Evolutionary conservation across 2,329 filamentous ascomycete genomes (phyloP).

Genomic region (Diaporthe destruens): DNA sequence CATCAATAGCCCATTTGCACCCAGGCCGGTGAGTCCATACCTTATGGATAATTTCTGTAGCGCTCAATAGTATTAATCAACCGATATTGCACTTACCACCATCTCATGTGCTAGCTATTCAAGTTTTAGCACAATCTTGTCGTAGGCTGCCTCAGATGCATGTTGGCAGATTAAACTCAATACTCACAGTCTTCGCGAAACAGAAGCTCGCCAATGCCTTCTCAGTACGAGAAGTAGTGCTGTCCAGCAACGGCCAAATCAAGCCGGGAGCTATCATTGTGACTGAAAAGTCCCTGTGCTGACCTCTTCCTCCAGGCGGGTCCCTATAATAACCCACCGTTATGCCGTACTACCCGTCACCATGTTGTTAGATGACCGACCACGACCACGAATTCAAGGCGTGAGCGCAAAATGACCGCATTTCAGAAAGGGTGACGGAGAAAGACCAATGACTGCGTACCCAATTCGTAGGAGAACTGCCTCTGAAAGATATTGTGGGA

Average conservation of each 20-base stretch:
- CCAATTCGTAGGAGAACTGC: accelerated
- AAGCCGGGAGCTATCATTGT: neutral
- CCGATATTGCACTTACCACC: neutral
- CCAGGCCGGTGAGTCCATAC: neutral
- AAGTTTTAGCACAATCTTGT: neutral
- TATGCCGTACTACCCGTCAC: neutral
- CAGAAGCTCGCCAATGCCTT: constrained; percentile 2
- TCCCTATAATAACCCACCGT: neutral
- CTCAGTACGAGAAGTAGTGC: neutral
- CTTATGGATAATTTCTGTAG: neutral
- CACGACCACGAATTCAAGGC: no score
- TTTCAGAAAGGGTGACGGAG: no score
- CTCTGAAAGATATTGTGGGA: neutral
- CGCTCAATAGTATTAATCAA: no score
- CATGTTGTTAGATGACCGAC: neutral
- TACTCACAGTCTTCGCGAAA: constrained; percentile 11
- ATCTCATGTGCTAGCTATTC: constrained; percentile 2
- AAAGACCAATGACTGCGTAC: neutral
- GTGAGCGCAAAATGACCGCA: neutral
- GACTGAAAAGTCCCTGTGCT: neutral
- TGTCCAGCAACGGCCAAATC: constrained; percentile 4
- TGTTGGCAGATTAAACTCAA: neutral
- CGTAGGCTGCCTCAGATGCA: no score
- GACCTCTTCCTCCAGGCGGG: no score
- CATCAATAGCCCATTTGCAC: neutral